Percentiles rank a stretch among this genome's conserved stretches.
These are phyloP conservation scores for Anethum foeniculum DNA, from an alignment of 140 eudicot genomes.

Conservation along the genomic window DNA sequence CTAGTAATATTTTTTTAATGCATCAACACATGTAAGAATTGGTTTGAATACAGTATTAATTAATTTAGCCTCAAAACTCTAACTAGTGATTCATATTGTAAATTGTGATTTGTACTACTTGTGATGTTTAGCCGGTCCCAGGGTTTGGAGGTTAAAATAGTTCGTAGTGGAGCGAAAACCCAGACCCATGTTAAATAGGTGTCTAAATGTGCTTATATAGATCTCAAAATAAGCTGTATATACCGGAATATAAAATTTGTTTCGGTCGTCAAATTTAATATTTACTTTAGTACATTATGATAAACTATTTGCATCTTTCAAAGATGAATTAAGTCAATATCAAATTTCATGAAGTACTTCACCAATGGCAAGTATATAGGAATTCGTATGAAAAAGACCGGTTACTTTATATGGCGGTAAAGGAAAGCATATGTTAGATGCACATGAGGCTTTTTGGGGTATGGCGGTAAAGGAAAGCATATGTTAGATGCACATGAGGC, in stretches of 20 bases:
- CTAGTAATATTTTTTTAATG: too few relatives aligned
- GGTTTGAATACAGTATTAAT: background rate
- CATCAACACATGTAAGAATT: background rate
- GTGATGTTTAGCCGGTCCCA: background rate
- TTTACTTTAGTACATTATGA: background rate
- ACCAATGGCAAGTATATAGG: background rate
- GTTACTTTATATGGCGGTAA: too few relatives aligned
- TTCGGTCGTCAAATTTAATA: too few relatives aligned
- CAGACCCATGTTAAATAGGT: background rate
- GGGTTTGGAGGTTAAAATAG: background rate
- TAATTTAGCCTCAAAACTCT: background rate
- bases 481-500: background rate
- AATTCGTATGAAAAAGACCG: too few relatives aligned
- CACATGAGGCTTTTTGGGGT: background rate
- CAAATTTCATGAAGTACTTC: background rate
- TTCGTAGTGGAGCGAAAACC: background rate
- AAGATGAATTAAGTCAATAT: background rate
- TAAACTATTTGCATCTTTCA: background rate
- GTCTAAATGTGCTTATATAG: background rate
- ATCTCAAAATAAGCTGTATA: background rate
- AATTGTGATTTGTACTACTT: background rate
- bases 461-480: background rate
- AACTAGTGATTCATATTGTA: background rate
- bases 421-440: background rate
- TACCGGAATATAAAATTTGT: background rate